phyloP scores from a whole-genome alignment of 2,329 filamentous ascomycete genomes.

The Fusarium marasasianum region DNA sequence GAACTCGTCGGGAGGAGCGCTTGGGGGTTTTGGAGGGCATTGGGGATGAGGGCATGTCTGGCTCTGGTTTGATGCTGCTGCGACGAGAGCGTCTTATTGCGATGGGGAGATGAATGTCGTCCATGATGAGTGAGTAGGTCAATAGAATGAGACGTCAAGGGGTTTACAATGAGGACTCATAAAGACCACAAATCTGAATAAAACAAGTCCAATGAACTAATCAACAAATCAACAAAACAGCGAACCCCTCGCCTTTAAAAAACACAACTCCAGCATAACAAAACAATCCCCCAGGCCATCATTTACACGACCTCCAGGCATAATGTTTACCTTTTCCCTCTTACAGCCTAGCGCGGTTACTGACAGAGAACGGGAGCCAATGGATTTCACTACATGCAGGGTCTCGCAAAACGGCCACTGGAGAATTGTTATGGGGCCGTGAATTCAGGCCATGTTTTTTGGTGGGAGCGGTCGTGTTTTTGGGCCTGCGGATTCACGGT shows the following conservation, averaged over 20 bases:
- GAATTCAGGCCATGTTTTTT: conserved; percentile 36
- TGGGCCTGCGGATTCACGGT: conserved; percentile 33
- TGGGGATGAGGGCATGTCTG: conserved; percentile 19
- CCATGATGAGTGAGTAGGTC: conserved; percentile 42
- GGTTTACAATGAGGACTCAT: background rate
- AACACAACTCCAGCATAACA: background rate
- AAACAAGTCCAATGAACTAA: background rate
- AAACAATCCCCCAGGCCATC: conserved; percentile 18
- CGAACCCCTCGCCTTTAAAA: conserved; percentile 16
- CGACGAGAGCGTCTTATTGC: conserved; percentile 65
- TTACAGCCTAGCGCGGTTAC: conserved; percentile 48
- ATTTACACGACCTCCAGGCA: conserved; percentile 10
- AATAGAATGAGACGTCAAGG: background rate
- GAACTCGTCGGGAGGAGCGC: conserved; percentile 55
- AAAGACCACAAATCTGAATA: background rate
- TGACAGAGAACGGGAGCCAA: conserved; percentile 43
- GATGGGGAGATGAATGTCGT: conserved; percentile 59
- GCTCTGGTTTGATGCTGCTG: conserved; percentile 48
- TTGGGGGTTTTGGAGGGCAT: conserved; percentile 44
- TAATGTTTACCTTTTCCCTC: conserved; percentile 60
- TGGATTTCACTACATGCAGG: conserved; percentile 32
- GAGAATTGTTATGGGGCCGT: conserved; percentile 25
- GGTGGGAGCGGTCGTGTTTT: conserved; percentile 14
- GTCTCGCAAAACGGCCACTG: conserved; percentile 35
- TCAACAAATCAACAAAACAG: background rate